Base-by-base conservation (phyloP, 2,329 filamentous ascomycete species). In the Xylariaceae sp. region DNA sequence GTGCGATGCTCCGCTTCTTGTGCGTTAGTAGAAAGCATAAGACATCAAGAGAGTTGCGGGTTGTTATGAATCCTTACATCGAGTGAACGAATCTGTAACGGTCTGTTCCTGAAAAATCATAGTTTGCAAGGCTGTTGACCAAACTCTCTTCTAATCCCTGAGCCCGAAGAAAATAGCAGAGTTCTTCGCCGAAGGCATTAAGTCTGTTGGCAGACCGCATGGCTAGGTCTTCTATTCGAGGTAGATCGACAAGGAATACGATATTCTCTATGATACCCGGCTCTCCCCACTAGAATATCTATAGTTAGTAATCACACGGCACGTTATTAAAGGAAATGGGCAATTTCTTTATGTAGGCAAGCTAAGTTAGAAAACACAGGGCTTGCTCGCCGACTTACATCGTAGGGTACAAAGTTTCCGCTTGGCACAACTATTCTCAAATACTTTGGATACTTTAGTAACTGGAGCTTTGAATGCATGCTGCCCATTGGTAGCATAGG, bases 381-480 rank as follows among this genome's bases (percentile, higher is more conserved):
- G n/a, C 26, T 29, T 10, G 20, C 5, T 14, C 21, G 19, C 47
- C 9, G 20, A 62, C 67, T 65, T 42, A 69, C 67, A 57, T 99
- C 93, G 66, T 90, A 91, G 7, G 85, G 80, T 12, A 89, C 87
- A 47, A 97, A 77, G 66, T 99, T 99, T 1, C 92, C 95, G 2
- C 89, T 93, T 0, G 95, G 92, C 1, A 98, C 79, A 1, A 89
- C 93, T 44, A 99, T 80, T 6, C 95, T 85, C 16, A 97, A 74
- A 70, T 92, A 87, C 1, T 75, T 75, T 0, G 82, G 75, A 65
- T 91, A 90, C 65, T 92, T 93, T n/a, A 98, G 80, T 1, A 98
- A 75, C 82, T 96, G 93, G 43, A 98, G 79, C 70, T 99, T 98
- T 48, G 91, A 96, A 73, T 98, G 95, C 92, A 98, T 96, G 65